phyloP scores from a whole-genome alignment of 768 basidiomycete genomes.

The Bullera alba region DNA sequence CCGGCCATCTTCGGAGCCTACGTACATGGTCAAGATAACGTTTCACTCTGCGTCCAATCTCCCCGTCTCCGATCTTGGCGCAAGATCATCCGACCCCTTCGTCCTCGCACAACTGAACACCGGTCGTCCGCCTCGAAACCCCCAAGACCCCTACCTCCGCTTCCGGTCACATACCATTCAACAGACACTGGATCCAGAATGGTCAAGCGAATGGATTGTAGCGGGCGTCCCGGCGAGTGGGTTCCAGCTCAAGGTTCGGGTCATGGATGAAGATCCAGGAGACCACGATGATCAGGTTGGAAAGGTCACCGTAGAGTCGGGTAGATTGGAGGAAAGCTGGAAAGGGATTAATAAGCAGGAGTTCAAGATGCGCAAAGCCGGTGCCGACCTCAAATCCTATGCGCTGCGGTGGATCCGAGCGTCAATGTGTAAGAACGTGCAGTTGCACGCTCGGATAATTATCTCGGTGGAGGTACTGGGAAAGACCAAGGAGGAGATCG shows the following conservation, averaged over 20 bases:
- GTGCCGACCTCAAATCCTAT: slow-evolving; percentile 31
- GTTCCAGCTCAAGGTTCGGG: slow-evolving; percentile 19
- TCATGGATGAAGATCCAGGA: slow-evolving; percentile 41
- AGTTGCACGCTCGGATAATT: slow-evolving; percentile 24
- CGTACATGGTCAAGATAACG: slow-evolving; percentile 39
- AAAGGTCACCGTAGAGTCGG: slow-evolving; percentile 22
- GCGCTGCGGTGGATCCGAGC: slow-evolving; percentile 15
- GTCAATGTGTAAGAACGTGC: slow-evolving; percentile 4
- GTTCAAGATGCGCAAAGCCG: slow-evolving; percentile 29
- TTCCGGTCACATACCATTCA: slow-evolving; percentile 32
- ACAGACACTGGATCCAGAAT: slow-evolving; percentile 24
- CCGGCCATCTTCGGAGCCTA: slow-evolving; percentile 10
- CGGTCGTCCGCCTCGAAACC: slow-evolving; percentile 11
- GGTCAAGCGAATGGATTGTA: slow-evolving; percentile 31
- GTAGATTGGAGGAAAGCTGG: slow-evolving; percentile 18
- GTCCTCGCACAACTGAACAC: slow-evolving; percentile 36
- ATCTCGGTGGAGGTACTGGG: slow-evolving; percentile 44
- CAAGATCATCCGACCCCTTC: slow-evolving; percentile 36
- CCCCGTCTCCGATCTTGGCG: slow-evolving; percentile 34
- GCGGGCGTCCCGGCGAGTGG: slow-evolving; percentile 35
- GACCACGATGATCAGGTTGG: slow-evolving; percentile 41
- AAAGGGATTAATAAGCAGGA: slow-evolving; percentile 24
- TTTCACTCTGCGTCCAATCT: slow-evolving; percentile 36
- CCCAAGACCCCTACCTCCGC: slow-evolving; percentile 28
- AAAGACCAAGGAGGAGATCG: slow-evolving; percentile 35